phyloP scores from a whole-genome alignment of 139 green algal species.

The Eudorina sp. region DNA sequence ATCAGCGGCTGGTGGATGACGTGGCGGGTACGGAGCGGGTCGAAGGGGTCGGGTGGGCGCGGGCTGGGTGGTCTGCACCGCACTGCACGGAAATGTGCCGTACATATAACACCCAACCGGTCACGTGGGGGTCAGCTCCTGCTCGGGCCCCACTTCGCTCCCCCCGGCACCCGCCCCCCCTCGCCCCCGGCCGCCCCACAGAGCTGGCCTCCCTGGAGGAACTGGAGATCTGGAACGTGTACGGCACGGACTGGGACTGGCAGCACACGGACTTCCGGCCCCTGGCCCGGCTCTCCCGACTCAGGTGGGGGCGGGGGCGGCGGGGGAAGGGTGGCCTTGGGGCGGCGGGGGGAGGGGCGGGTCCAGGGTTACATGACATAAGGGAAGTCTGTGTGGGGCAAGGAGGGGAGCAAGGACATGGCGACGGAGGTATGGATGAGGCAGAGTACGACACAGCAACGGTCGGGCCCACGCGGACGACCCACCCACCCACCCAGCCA shows the following conservation, averaged over 20 bases:
- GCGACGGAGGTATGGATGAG: neutral
- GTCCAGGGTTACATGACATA: neutral
- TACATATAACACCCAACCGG: no score
- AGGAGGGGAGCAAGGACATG: neutral
- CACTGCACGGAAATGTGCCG: no score
- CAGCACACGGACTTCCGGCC: neutral
- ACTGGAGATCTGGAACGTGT: slow-evolving; percentile 42
- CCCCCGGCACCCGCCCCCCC: neutral
- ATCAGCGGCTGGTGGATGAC: slow-evolving; percentile 39
- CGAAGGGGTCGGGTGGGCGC: no score
- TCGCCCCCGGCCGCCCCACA: neutral
- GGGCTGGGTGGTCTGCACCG: no score
- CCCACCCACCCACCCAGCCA: no score
- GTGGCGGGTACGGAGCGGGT: neutral
- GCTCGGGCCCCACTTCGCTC: no score
- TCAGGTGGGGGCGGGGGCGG: slow-evolving; percentile 19
- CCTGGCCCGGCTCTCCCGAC: neutral
- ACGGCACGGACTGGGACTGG: slow-evolving; percentile 27
- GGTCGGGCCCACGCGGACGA: no score
- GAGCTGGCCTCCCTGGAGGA: slow-evolving; percentile 26
- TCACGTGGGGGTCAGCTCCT: no score
- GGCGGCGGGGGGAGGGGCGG: no score
- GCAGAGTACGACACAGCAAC: no score
- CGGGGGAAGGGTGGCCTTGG: neutral
- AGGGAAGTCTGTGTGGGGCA: neutral